These are phyloP conservation scores for Pestalotiopsis sp. DNA, from an alignment of 2,329 filamentous ascomycete species.

Conservation along the genomic window DNA sequence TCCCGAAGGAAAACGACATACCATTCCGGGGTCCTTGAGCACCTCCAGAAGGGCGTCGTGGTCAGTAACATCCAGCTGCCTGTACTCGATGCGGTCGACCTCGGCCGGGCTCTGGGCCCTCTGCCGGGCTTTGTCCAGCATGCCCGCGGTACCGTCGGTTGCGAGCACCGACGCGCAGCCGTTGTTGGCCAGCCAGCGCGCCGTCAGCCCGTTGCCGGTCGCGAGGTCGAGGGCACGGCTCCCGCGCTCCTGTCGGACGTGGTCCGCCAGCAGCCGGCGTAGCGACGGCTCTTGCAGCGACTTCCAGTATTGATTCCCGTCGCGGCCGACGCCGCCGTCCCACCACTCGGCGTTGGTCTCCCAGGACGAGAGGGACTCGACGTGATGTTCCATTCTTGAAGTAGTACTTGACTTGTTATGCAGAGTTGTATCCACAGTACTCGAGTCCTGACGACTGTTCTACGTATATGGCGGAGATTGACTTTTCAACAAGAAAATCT, in stretches of 20 bases:
- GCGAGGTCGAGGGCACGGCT: slow-evolving; percentile 48
- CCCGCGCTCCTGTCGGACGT: slow-evolving; percentile 18
- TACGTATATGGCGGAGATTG: neutral
- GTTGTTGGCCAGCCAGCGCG: slow-evolving; percentile 42
- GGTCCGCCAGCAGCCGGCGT: slow-evolving; percentile 32
- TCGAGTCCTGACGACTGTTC: neutral
- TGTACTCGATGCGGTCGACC: slow-evolving; percentile 30
- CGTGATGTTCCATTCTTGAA: slow-evolving; percentile 12
- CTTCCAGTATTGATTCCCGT: slow-evolving; percentile 48
- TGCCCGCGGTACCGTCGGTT: slow-evolving; percentile 45
- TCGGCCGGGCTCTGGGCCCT: slow-evolving; percentile 17
- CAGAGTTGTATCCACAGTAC: neutral
- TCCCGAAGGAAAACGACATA: neutral
- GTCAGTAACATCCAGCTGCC: slow-evolving; percentile 41
- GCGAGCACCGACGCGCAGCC: slow-evolving; percentile 41
- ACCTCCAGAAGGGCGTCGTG: slow-evolving; percentile 32
- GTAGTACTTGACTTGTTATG: neutral
- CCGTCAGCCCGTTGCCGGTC: slow-evolving; percentile 51
- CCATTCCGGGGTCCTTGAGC: neutral
- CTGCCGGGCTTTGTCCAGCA: slow-evolving; percentile 41
- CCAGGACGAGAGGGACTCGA: slow-evolving; percentile 37
- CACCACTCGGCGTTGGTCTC: slow-evolving; percentile 43
- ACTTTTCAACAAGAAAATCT: neutral
- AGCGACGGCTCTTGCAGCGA: slow-evolving; percentile 44
- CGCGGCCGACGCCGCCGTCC: slow-evolving; percentile 41